A percentile compares a stretch with the other conserved stretches of the same genome.
Evolutionary conservation across 495 filamentous ascomycete genomes (phyloP).

Genomic region (Astrothelium subdiscretum): DNA sequence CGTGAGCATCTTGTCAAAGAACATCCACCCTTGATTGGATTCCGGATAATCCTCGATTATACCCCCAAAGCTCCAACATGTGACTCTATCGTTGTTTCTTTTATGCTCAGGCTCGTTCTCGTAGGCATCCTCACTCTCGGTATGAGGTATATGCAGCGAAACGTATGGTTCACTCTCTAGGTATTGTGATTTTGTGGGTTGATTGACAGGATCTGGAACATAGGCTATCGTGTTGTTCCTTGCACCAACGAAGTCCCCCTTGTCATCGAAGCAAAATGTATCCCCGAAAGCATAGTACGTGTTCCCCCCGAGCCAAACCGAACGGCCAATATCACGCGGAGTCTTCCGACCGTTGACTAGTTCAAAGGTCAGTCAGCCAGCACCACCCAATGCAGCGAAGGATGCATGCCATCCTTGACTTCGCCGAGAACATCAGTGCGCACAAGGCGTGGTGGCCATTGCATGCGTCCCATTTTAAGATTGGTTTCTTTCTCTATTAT

Average conservation of each 20-base stretch:
- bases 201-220: background rate
- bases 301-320: constrained; percentile 5
- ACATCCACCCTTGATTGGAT: background rate
- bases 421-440: background rate
- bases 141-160: background rate
- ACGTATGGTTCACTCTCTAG: constrained; percentile 2
- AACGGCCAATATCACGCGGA: constrained; percentile 8
- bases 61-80: background rate
- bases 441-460: background rate
- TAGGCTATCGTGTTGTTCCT: constrained; percentile 9
- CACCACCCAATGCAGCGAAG: background rate
- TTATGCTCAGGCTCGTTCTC: background rate
- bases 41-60: background rate
- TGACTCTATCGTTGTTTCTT: background rate
- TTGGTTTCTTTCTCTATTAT: background rate
- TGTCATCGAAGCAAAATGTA: constrained; percentile 10
- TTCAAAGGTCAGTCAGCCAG: background rate
- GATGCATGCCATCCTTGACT: background rate
- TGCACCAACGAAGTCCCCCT: constrained; percentile 6
- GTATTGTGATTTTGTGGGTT: background rate
- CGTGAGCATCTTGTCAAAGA: background rate
- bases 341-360: background rate
- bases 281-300: constrained; percentile 11
- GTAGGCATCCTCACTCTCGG: background rate
- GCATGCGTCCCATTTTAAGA: background rate